Evolutionary conservation across 1,139 yeast genomes (phyloP), one percentile per base, ranked within the genome.

Genomic region (Kodamaea anthophila): DNA sequence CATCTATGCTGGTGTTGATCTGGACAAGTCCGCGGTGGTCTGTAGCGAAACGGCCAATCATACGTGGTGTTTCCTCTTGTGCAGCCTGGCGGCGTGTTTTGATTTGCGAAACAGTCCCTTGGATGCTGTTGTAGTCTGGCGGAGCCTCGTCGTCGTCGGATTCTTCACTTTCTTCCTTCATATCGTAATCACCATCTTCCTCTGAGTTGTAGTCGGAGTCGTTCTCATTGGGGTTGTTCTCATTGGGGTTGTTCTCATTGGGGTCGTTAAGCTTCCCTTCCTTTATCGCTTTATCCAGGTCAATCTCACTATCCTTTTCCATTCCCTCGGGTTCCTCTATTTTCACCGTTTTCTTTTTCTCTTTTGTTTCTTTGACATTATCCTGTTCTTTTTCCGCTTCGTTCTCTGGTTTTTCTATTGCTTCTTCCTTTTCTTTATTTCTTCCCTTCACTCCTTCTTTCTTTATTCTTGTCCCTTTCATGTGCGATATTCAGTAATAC

Each of bases 121-220:
- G 60, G 13, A 64, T 55, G 6, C 53, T 49, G 5, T 64, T 53
- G 38, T 57, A 64, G 33, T 65, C 66, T 0, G 61, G 62, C 6
- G 34, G 53, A 5, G 46, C 50, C 2, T 21, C 34, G 4, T 40
- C 43, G 10, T 40, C 46, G 9, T 43, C 49, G 10, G 43, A 50
- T 5, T 46, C 55, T 5, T 49, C 54, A 10, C 45, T 55, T 3
- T 49, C 53, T 4, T 35, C 50, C 5, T 44, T 46, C 4, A 37
- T 47, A 8, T 42, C 53, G 48, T 68, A 78, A 41, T 78, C 85
- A 31, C 74, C 81, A 36, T 77, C 83, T 23, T 77, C 84, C 30
- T 76, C 79, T 40, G 77, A 85, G 24, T 66, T 60, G 36, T 75
- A 74, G 4, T 50, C 53, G 11, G 46, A 53, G 6, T 31, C 28